Evolutionary conservation across 2,329 filamentous ascomycete species (phyloP).

Genomic region (Alternaria sp.): DNA sequence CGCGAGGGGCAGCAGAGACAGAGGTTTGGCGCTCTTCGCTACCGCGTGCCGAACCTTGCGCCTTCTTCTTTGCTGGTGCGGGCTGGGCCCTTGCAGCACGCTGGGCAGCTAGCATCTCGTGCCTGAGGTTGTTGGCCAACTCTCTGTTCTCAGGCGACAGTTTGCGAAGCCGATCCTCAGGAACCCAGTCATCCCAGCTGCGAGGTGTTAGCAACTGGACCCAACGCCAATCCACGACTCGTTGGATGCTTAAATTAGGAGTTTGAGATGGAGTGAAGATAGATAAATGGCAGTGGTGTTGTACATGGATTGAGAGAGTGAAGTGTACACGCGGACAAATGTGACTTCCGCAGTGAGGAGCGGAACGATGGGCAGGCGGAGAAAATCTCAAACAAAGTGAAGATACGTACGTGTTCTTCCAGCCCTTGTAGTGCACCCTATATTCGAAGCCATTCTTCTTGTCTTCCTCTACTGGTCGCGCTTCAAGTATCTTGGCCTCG

Average conservation of each 20-base stretch:
- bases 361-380: constrained; percentile 1
- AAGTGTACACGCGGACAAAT: constrained; percentile 22
- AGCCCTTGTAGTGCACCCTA: constrained; percentile 98
- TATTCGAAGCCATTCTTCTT: constrained; percentile 83
- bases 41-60: constrained; percentile 69
- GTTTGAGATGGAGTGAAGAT: neutral
- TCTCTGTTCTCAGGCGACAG: constrained; percentile 95
- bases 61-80: constrained; percentile 64
- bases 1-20: constrained; percentile 65
- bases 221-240: neutral
- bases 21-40: constrained; percentile 79
- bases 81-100: constrained; percentile 54
- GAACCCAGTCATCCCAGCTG: constrained; percentile 98
- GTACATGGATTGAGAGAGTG: constrained; percentile 17
- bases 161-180: constrained; percentile 91
- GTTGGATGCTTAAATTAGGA: no score
- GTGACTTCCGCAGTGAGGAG: constrained; percentile 13
- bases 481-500: constrained; percentile 93
- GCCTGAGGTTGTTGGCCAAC: constrained; percentile 77
- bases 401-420: constrained; percentile 87
- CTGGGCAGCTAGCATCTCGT: constrained; percentile 71
- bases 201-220: constrained; percentile 23
- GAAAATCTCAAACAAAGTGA: constrained; percentile 3
- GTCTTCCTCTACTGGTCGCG: constrained; percentile 67
- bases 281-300: constrained; percentile 16